Evolutionary conservation across 768 basidiomycete genomes (phyloP).

Genomic region (Porphyrellus cyaneotinctus): DNA sequence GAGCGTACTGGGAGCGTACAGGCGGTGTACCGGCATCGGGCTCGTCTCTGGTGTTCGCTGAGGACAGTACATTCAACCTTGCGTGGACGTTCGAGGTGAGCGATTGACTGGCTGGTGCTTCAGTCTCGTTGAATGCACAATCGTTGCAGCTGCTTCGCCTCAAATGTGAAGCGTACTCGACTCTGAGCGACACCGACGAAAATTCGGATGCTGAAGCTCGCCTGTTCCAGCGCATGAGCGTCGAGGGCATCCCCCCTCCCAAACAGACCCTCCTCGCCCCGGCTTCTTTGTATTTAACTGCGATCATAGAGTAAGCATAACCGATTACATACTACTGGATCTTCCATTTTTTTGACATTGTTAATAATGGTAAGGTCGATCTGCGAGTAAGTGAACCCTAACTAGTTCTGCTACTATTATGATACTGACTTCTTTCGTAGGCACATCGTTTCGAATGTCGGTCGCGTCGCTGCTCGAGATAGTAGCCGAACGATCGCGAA

Average conservation of each 20-base stretch:
- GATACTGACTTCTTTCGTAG: constrained; percentile 36
- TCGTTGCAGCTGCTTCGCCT: constrained; percentile 61
- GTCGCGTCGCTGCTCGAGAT: constrained; percentile 80
- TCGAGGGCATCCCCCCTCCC: constrained; percentile 47
- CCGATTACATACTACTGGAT: constrained; percentile 14
- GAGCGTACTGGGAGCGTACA: constrained; percentile 84
- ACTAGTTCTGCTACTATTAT: background rate
- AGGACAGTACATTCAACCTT: constrained; percentile 62
- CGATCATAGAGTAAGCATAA: constrained; percentile 81
- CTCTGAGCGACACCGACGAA: constrained; percentile 76
- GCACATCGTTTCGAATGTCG: constrained; percentile 80
- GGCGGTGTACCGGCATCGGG: constrained; percentile 33
- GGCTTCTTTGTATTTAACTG: constrained; percentile 86
- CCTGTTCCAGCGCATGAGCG: constrained; percentile 58
- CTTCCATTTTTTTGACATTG: constrained; percentile 17
- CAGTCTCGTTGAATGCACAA: constrained; percentile 9
- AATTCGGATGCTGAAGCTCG: constrained; percentile 60
- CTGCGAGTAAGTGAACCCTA: constrained; percentile 68
- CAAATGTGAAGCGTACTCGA: constrained; percentile 88
- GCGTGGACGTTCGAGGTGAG: constrained; percentile 73
- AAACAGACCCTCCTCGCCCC: constrained; percentile 63
- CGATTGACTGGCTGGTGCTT: background rate
- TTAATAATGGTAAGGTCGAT: constrained; percentile 51
- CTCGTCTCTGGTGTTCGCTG: constrained; percentile 31
- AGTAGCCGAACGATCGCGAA: constrained; percentile 74